Percentiles rank a stretch among this genome's conserved stretches.
Evolutionary conservation across 495 filamentous ascomycete genomes (phyloP).

Genomic region (Aspergillus sclerotiicarbonarius): DNA sequence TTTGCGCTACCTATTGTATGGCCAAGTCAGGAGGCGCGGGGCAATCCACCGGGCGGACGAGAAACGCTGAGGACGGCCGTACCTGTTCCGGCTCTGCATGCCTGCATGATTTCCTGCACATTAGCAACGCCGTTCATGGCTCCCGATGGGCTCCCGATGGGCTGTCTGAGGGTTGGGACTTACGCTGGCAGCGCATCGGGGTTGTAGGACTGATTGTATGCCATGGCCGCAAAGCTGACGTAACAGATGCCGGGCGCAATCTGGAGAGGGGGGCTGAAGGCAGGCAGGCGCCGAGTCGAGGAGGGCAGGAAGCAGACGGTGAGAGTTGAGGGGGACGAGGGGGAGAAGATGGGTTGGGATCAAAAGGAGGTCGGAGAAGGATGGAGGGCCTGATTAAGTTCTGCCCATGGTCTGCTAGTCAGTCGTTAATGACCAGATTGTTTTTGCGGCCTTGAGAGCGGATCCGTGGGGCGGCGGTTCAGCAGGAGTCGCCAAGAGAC

Average conservation of each 20-base stretch:
- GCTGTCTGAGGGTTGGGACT: constrained; percentile 36
- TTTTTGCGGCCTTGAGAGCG: constrained; percentile 6
- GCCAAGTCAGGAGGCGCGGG: constrained; percentile 6
- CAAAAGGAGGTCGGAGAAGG: constrained; percentile 9
- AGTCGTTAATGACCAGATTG: constrained; percentile 1
- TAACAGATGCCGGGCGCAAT: constrained; percentile 20
- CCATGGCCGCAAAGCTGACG: constrained; percentile 61
- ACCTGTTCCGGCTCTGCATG: constrained; percentile 96
- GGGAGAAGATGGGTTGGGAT: constrained; percentile 4
- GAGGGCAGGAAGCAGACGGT: constrained; percentile 1
- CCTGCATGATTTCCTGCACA: constrained; percentile 40
- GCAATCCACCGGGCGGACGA: neutral
- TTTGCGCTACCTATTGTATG: constrained; percentile 50
- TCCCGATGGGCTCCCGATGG: neutral
- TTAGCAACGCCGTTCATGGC: constrained; percentile 5
- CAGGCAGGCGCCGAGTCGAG: constrained; percentile 6
- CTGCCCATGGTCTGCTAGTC: constrained; percentile 1
- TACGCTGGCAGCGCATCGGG: constrained; percentile 96
- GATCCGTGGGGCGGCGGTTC: constrained; percentile 27
- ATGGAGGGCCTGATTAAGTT: constrained; percentile 13
- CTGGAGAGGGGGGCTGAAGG: constrained; percentile 3
- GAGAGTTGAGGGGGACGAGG: neutral
- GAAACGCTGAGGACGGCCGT: constrained; percentile 16
- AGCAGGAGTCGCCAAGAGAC: constrained; percentile 15
- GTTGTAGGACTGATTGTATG: constrained; percentile 89